Percentiles rank a stretch among this genome's conserved stretches.
These are phyloP conservation scores for Pterulicium gracile DNA, from an alignment of 1,284 basidiomycete genomes.

Conservation along the genomic window DNA sequence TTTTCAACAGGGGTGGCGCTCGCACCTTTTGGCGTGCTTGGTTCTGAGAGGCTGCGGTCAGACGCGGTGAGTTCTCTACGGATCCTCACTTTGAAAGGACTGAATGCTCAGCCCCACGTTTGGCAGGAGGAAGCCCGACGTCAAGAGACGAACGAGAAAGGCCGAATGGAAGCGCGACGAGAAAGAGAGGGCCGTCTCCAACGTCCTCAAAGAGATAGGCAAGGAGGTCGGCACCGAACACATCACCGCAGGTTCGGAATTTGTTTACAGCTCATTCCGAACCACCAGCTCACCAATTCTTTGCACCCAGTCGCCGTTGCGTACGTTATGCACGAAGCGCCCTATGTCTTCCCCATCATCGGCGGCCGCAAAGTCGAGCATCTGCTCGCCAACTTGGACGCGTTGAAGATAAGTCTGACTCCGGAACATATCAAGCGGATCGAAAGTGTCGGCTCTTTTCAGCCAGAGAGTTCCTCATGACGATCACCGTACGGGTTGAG, in stretches of 20 bases:
- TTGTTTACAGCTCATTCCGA: background rate
- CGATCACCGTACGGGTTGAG: too few relatives aligned
- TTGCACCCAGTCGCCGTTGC: slow-evolving; percentile 13
- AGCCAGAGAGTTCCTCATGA: too few relatives aligned
- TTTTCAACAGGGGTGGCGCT: slow-evolving; percentile 22
- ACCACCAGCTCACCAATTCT: background rate
- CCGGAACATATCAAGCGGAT: slow-evolving; percentile 16
- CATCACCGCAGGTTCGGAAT: slow-evolving; percentile 16
- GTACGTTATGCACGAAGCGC: slow-evolving; percentile 15
- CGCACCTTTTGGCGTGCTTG: slow-evolving; percentile 30
- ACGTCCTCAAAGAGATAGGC: slow-evolving; percentile 22
- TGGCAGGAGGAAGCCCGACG: slow-evolving; percentile 17
- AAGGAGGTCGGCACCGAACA: slow-evolving; percentile 26
- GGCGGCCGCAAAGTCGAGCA: slow-evolving; percentile 24
- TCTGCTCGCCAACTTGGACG: slow-evolving; percentile 21
- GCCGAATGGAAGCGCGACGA: slow-evolving; percentile 22
- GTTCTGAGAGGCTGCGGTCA: slow-evolving; percentile 22
- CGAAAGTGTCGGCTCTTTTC: slow-evolving; percentile 11
- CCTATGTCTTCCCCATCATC: slow-evolving; percentile 21
- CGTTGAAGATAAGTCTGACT: slow-evolving; percentile 18
- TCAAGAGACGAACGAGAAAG: slow-evolving; percentile 17
- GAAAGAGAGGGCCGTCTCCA: slow-evolving; percentile 17
- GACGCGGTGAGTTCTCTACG: slow-evolving; percentile 14
- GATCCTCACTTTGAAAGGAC: background rate
- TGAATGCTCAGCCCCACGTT: background rate